Base-by-base conservation (phyloP, 768 basidiomycete species). In the Kwoniella shandongensis region DNA sequence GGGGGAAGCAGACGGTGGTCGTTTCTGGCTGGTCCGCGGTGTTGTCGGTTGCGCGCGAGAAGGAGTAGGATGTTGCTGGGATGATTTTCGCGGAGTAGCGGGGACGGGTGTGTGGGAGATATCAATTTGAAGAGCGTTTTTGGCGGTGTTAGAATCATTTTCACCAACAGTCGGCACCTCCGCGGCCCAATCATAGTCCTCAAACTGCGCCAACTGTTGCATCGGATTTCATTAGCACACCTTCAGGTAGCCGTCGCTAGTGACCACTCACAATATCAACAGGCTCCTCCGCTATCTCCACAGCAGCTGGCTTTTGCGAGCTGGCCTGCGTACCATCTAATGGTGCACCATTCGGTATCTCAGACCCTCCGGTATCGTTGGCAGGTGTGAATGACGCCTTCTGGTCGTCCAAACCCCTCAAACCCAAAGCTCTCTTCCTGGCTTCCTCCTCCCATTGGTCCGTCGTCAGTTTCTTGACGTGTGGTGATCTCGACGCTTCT, bases 151-250 rank as follows among this genome's bases (percentile, higher is more conserved):
- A 4, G 36, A 32, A 26, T 51, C 23, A n/a, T 40, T 12, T 27
- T 12, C 2, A 17, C n/a, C 15, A 5, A 23, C 10, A 25, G n/a
- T 15, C 10, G 20, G 38, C 30, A 4, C 30, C 27, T 52, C 22
- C 1, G 42, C 26, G 4, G 50, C 50, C 49, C 49, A 58, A 1
- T 58, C 32, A 44, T 41, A 58, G n/a, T 46, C 57, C 22, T 51
- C 57, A 25, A 58, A 58, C 38, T 52, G 38, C 11, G 44, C 51
- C 25, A 53, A 22, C 44, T 51, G 15, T 20, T 0, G 22, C 39
- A 13, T 17, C 22, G n/a, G 27, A 48, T 3, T 7, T 10, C 25
- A 30, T 49, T 18, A 42, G 5, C 32, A 27, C 12, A 11, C 45
- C 23, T 23, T 25, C 44, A 13, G 44, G 44, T n/a, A n/a, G n/a